Evolutionary conservation across 2,329 filamentous ascomycete species (phyloP).

Genomic region (Colletotrichum sp.): DNA sequence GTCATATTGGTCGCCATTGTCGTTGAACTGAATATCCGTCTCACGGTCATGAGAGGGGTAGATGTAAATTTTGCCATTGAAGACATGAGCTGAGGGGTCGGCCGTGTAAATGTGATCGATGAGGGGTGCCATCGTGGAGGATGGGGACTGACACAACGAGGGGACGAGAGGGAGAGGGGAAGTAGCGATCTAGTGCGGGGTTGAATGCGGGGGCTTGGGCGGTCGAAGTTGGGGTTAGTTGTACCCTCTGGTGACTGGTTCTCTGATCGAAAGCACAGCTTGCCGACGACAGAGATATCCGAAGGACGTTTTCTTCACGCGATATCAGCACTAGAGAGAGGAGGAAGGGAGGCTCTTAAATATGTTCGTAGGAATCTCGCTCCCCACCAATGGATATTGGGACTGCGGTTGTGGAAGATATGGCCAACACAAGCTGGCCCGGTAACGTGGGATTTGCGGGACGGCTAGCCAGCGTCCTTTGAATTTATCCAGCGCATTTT

Average conservation of each 20-base stretch:
- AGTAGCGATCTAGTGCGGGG: neutral
- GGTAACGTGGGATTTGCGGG: slow-evolving; percentile 17
- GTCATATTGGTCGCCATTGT: slow-evolving; percentile 86
- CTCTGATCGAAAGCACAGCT: neutral
- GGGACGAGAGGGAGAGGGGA: neutral
- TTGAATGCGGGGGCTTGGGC: neutral
- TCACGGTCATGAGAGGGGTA: slow-evolving; percentile 84
- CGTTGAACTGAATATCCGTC: slow-evolving; percentile 76
- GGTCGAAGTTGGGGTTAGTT: neutral
- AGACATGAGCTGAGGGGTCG: slow-evolving; percentile 82
- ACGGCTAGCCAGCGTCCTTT: slow-evolving; percentile 16
- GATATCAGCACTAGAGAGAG: neutral
- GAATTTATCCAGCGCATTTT: slow-evolving; percentile 26
- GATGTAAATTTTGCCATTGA: slow-evolving; percentile 77
- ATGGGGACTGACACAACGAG: neutral
- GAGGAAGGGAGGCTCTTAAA: neutral
- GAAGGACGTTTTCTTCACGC: neutral
- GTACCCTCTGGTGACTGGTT: neutral
- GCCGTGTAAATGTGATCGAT: slow-evolving; percentile 81
- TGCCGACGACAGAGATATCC: neutral
- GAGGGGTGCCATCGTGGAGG: slow-evolving; percentile 56
- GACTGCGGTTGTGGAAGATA: neutral
- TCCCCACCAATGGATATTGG: neutral
- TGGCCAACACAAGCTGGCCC: slow-evolving; percentile 7
- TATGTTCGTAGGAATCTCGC: neutral